Base-by-base conservation (phyloP, 345 rosid genomes). In the Alliaria petiolata region DNA sequence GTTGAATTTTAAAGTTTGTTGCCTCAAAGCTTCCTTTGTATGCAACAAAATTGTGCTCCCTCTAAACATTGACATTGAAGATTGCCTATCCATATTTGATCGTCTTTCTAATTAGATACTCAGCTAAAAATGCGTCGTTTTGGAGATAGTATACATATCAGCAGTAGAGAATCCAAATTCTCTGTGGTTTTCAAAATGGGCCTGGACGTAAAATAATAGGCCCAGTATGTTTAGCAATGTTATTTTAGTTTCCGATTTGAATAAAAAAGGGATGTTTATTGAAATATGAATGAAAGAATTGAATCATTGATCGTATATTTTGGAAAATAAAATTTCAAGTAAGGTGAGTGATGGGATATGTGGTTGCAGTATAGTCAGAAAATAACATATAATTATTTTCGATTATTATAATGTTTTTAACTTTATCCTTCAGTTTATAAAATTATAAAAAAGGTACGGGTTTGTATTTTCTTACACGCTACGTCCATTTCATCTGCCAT, bases 391-490 rank as follows among this genome's bases (percentile, higher is more conserved):
- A 16, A 50, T 10, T 50, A 19, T 19, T 10, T 22, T 33, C 28
- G 6, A 43, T 38, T 49, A 50, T 61, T 61, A 30, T 63, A 43
- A 34, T 33, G 56, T 31, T 26, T 22, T 43, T 0, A 44, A 45
- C 57, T 55, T 55, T 73, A 47, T 56, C 53, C 11, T 55, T 38
- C 38, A 28, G 66, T 65, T 57, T 67, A 16, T 16, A 39, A 52
- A 67, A 65, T 57, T 56, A 65, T 47, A 66, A 40, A 15, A 1
- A 42, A 67, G 62, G 78, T 75, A 75, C 64, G n/a, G 69, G 42
- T 67, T 75, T 75, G 46, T 75, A 75, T 67, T 67, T 75, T 75
- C 69, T 60, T 75, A 75, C 74, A 75, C 78, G 74, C 78, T 75
- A 75, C 69, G 73, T 75, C 78, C 69, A 75, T 60, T 75, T 55